Conservation (phyloP, 1,284 basidiomycete genomes). For the Vanrija sp. region DNA sequence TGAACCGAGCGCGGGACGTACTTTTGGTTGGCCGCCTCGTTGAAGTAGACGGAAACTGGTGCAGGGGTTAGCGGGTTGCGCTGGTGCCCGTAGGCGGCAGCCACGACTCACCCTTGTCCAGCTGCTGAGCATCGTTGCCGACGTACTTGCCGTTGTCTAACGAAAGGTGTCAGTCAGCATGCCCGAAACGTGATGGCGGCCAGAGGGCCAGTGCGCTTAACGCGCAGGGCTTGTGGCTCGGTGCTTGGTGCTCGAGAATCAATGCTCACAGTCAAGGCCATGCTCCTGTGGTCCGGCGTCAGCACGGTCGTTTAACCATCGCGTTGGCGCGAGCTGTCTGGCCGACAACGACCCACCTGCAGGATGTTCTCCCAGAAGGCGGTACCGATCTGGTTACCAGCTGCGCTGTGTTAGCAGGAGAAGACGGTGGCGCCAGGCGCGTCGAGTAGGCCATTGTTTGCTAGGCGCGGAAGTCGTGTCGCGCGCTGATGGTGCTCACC, state of each 20-base stretch:
- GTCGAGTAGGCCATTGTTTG: not conserved
- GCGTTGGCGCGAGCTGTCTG: not conserved
- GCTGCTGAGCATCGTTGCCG: slow-evolving; percentile 38
- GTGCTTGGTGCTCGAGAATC: not conserved
- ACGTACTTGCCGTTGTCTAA: slow-evolving; percentile 38
- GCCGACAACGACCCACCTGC: slow-evolving; percentile 20
- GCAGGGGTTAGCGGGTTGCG: too few species aligned
- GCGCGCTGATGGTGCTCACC: slow-evolving; percentile 12
- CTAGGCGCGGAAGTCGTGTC: not conserved
- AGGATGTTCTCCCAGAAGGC: slow-evolving; percentile 49
- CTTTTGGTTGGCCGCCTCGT: slow-evolving; percentile 43
- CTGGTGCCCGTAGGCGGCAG: too few species aligned
- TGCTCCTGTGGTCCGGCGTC: slow-evolving; percentile 32
- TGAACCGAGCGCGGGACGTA: slow-evolving; percentile 93
- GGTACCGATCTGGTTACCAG: slow-evolving; percentile 44
- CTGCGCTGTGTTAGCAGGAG: slow-evolving; percentile 10
- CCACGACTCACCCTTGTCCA: slow-evolving; percentile 33
- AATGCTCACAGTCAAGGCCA: slow-evolving; percentile 37
- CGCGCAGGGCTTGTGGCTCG: not conserved
- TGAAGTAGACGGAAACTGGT: slow-evolving; percentile 49
- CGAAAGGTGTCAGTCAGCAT: not conserved
- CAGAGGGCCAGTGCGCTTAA: not conserved
- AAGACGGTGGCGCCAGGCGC: not conserved
- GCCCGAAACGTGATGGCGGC: not conserved
- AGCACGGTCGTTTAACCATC: slow-evolving; percentile 3